Evolutionary conservation across 2,329 filamentous ascomycete genomes (phyloP), one percentile per base, ranked within the genome.

Genomic region (Thermothelomyces thermophilus): DNA sequence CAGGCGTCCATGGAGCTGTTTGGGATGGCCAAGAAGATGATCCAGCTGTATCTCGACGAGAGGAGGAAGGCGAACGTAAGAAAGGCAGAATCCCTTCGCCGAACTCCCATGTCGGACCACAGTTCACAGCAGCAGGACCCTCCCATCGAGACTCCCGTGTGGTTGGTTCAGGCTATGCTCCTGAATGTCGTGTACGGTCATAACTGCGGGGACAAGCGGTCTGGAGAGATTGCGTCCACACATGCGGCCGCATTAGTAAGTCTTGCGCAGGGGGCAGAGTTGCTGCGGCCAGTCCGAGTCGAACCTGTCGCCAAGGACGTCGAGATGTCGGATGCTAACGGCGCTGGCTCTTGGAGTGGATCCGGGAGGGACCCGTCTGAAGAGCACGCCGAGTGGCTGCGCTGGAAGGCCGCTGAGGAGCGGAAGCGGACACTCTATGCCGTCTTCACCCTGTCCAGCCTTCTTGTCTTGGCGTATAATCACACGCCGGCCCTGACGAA

Each of bases 151-250:
- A 91, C 90, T 2, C 91, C 91, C 0, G 76, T 96, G 35, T 97
- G 91, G 90, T 76, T 98, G 22, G 90, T 97, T 14, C 93, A 97
- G 68, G 89, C 91, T 0, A 97, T 97, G 91, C 74, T 97, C 8
- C 76, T 98, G 44, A 97, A 95, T 64, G 87, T 97, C 33, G 87
- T 96, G 14, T 97, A 95, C 64, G 91, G 91, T 13, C 88, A 96
- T 66, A 94, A 95, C 58, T 95, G 90, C 64, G 89, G 87, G 33
- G 91, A 97, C 65, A 91, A 94, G 70, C 84, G 83, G 47, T 86
- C 89, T 19, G 89, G 87, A 53, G 90, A 96, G 64, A 94, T 95
- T 62, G 91, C 91, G 1, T 90, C 86, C 56, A 95, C 87, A 1
- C 91, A 97, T 64, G 94, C 88, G 64, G 87, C 90, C 7, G 88